phyloP scores from a whole-genome alignment of 805 yeast genomes.

The Candida berthetii region DNA sequence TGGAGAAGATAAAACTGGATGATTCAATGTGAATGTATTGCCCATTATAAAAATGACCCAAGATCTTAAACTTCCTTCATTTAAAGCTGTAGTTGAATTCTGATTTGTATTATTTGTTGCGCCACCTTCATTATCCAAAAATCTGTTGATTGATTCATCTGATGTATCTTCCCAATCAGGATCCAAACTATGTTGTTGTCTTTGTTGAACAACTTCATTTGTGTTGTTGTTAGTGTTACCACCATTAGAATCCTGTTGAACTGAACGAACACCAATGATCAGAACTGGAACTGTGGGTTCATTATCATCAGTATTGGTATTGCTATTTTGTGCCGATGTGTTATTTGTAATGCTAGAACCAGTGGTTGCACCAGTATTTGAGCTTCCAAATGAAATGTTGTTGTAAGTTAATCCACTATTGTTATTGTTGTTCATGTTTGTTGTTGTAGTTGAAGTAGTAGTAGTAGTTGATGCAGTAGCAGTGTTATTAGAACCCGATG shows the following conservation, averaged over 20 bases:
- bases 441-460: too few relatives aligned
- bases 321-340: too few relatives aligned
- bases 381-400: too few relatives aligned
- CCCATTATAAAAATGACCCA: constrained; percentile 65
- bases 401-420: too few relatives aligned
- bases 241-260: constrained; percentile 10
- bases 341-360: too few relatives aligned
- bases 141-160: background rate
- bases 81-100: background rate
- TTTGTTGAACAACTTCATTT: background rate
- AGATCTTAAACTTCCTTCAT: constrained; percentile 24
- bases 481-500: background rate
- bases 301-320: background rate
- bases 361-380: too few relatives aligned
- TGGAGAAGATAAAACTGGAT: constrained; percentile 43
- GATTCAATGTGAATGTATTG: constrained; percentile 42
- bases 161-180: background rate
- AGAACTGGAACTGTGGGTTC: constrained; percentile 34
- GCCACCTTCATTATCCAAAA: background rate
- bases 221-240: constrained; percentile 5
- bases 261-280: constrained; percentile 42
- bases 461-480: background rate
- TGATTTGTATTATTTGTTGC: constrained; percentile 4
- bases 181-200: constrained; percentile 2
- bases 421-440: background rate